Percentiles rank a stretch among this genome's conserved stretches.
These are phyloP conservation scores for Zygosaccharomyces pseudobailii DNA, from an alignment of 1,139 yeast species.

Conservation along the genomic window DNA sequence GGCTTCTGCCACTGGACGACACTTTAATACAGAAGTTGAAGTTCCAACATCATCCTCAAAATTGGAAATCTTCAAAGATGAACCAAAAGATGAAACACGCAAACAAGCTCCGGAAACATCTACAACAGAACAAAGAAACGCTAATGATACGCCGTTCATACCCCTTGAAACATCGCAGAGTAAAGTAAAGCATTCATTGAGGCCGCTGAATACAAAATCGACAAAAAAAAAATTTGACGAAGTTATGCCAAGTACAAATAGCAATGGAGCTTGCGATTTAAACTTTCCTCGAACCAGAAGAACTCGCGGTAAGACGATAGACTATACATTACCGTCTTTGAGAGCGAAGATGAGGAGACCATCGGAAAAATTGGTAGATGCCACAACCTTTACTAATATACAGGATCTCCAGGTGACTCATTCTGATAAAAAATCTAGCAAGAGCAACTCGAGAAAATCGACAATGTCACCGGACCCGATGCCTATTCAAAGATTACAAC, in stretches of 20 bases:
- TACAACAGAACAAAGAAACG: neutral
- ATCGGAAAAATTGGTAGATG: constrained; percentile 55
- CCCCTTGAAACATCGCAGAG: constrained; percentile 16
- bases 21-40: constrained; percentile 6
- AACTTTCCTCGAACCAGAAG: constrained; percentile 35
- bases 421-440: constrained; percentile 5
- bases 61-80: constrained; percentile 22
- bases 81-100: constrained; percentile 1
- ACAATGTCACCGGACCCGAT: constrained; percentile 1
- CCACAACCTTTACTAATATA: constrained; percentile 36
- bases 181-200: constrained; percentile 31
- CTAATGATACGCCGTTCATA: constrained; percentile 4
- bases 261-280: constrained; percentile 15
- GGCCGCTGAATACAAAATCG: constrained; percentile 31
- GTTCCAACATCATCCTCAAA: constrained; percentile 17
- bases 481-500: neutral
- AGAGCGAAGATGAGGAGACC: constrained; percentile 69
- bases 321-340: constrained; percentile 65
- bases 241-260: constrained; percentile 35
- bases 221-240: constrained; percentile 35
- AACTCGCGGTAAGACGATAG: constrained; percentile 50
- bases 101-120: neutral
- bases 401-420: constrained; percentile 29
- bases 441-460: neutral
- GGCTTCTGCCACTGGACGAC: constrained; percentile 5